phyloP scores from a whole-genome alignment of 2,329 filamentous ascomycete genomes.

The Pseudogymnoascus sp. region DNA sequence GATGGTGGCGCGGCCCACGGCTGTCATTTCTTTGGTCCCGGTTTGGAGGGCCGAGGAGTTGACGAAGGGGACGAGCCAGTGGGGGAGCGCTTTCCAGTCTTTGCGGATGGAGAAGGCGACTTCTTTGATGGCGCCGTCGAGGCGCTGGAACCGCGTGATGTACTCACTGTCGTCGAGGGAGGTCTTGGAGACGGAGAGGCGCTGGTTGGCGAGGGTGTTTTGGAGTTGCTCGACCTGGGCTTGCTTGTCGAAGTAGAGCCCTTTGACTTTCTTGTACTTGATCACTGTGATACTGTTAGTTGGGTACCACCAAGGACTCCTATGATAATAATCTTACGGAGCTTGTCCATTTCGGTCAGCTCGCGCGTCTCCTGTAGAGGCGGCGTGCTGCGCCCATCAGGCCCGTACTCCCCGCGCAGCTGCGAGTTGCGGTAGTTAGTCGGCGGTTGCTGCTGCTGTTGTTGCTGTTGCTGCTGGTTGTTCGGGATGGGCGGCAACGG shows the following conservation, averaged over 20 bases:
- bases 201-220: conserved; percentile 94
- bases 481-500: not conserved
- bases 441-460: not conserved
- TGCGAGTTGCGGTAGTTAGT: not conserved
- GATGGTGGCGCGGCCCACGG: conserved; percentile 81
- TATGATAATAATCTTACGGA: conserved; percentile 28
- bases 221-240: conserved; percentile 88
- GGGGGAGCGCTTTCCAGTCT: conserved; percentile 75
- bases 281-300: conserved; percentile 47
- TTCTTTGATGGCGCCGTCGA: conserved; percentile 92
- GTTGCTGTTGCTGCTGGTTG: no score
- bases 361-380: conserved; percentile 21
- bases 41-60: conserved; percentile 78
- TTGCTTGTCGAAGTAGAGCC: conserved; percentile 90
- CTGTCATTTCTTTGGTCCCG: conserved; percentile 96
- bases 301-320: not conserved
- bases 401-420: not conserved
- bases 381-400: not conserved
- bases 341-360: conserved; percentile 32
- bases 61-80: conserved; percentile 71
- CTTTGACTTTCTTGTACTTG: conserved; percentile 98
- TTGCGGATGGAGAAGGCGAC: conserved; percentile 94
- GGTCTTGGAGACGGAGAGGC: conserved; percentile 87
- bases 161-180: conserved; percentile 96
- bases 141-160: conserved; percentile 73